phyloP scores from a whole-genome alignment of 495 filamentous ascomycete genomes.

The Neurospora tetrasperma region DNA sequence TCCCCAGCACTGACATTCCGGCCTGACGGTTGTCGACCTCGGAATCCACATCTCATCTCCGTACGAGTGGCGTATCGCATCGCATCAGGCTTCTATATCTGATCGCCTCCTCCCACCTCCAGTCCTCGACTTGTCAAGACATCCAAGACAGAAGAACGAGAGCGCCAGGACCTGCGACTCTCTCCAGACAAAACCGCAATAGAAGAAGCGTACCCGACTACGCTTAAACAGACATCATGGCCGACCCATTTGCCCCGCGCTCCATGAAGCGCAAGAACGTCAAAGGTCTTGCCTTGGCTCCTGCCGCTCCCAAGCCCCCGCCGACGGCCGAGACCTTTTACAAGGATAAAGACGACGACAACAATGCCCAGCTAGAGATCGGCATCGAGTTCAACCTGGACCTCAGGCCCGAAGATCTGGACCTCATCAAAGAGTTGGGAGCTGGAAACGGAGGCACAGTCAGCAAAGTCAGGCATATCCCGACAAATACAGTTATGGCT shows the following conservation, averaged over 20 bases:
- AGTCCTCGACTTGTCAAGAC: neutral
- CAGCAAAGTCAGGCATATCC: slow-evolving; percentile 91
- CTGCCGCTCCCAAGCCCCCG: slow-evolving; percentile 46
- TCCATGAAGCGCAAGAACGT: slow-evolving; percentile 97
- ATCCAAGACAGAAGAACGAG: neutral
- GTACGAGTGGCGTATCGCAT: neutral
- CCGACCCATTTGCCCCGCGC: slow-evolving; percentile 74
- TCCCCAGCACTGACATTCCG: neutral
- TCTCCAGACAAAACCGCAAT: neutral
- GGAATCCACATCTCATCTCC: neutral
- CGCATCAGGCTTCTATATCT: neutral
- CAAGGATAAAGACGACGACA: slow-evolving; percentile 51
- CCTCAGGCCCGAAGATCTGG: slow-evolving; percentile 80
- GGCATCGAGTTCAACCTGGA: slow-evolving; percentile 94
- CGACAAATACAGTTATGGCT: slow-evolving; percentile 93
- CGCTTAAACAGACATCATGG: slow-evolving; percentile 43
- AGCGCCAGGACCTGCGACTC: neutral
- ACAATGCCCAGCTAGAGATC: slow-evolving; percentile 74
- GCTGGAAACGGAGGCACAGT: slow-evolving; percentile 96
- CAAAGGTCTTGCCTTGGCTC: slow-evolving; percentile 81
- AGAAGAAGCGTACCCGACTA: slow-evolving; percentile 3
- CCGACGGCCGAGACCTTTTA: slow-evolving; percentile 31
- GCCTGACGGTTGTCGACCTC: neutral
- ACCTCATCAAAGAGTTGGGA: slow-evolving; percentile 88
- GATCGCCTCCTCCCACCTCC: neutral